A percentile compares a stretch with the other conserved stretches of the same genome.
phyloP scores from a whole-genome alignment of 2,329 filamentous ascomycete species.

The Penicillium oxalicum region DNA sequence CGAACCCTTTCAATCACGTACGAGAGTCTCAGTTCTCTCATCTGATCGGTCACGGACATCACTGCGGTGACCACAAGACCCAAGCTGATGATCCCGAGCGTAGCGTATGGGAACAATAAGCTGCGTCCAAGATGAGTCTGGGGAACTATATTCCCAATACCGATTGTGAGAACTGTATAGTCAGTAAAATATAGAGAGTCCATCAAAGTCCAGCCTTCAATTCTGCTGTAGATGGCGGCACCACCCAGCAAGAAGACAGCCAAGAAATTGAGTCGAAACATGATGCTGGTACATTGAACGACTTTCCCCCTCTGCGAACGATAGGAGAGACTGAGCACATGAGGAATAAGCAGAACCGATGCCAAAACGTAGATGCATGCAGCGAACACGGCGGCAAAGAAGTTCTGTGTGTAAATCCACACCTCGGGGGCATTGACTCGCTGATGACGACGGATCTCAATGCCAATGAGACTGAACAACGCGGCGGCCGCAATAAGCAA shows the following conservation, averaged over 20 bases:
- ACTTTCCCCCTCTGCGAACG: background rate
- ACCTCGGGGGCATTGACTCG: background rate
- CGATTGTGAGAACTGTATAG: slow-evolving; percentile 52
- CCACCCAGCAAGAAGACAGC: background rate
- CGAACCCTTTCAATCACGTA: background rate
- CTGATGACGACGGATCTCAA: background rate
- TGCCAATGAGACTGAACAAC: background rate
- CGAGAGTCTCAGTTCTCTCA: background rate
- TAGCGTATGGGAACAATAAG: slow-evolving; percentile 40
- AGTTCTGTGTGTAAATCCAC: background rate
- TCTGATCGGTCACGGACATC: background rate
- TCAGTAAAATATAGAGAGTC: slow-evolving; percentile 53
- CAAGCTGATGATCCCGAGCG: background rate
- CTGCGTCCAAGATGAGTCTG: slow-evolving; percentile 46
- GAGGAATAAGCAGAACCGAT: background rate
- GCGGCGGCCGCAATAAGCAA: background rate
- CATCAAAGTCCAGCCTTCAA: slow-evolving; percentile 31
- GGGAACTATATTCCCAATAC: slow-evolving; percentile 48
- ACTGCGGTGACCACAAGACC: background rate
- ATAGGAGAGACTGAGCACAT: background rate
- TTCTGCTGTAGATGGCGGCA: slow-evolving; percentile 1
- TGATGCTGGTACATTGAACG: background rate
- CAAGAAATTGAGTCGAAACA: background rate
- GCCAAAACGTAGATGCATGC: background rate
- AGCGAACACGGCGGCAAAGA: background rate